Base-by-base conservation (phyloP, 768 basidiomycete genomes). In the Hericium erinaceus region DNA sequence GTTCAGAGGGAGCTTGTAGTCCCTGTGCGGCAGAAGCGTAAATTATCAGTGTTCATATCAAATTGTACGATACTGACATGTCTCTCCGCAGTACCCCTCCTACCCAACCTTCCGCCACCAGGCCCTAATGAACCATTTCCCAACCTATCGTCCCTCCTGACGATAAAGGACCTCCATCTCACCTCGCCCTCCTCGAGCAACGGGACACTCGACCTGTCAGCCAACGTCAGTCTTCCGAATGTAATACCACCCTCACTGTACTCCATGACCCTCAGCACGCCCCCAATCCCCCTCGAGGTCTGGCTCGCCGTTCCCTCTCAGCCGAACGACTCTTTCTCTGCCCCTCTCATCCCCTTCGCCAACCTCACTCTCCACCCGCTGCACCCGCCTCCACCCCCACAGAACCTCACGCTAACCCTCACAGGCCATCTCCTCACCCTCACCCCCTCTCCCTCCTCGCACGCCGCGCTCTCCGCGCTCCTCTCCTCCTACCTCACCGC, bases 31-130 rank as follows among this genome's bases (percentile, higher is more conserved):
- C 57, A 87, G 55, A 77, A 78, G 55, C 74, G 88, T 22, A 22
- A 22, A 22, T 22, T 22, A 22, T 22, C 22, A 22, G 22, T 22
- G 22, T 22, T 22, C 22, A 22, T 22, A 22, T 22, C 22, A 22
- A 22, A 22, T 22, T 22, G 22, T 22, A 22, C 22, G 22, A 22
- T 22, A 22, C 22, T 63, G 10, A 61, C 49, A 59, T 49, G 40
- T 37, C 4, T 16, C 9, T 33, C 33, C 15, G 24, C 61, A 89
- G 87, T 89, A 26, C 85, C 84, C 8, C 66, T 72, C 8, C 63
- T 90, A 8, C 85, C 87, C 46, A 85, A 85, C 4, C 70, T 90
- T 15, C 89, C 89, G 16, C 68, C 69, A 18, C 83, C 85, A 3
- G 83, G 83, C 15, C 63, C 69, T 10, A 70, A 75, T 53, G 62